A percentile compares a stretch with the other conserved stretches of the same genome.
phyloP scores from a whole-genome alignment of 345 rosid genomes.

The Xanthoceras sorbifolium region DNA sequence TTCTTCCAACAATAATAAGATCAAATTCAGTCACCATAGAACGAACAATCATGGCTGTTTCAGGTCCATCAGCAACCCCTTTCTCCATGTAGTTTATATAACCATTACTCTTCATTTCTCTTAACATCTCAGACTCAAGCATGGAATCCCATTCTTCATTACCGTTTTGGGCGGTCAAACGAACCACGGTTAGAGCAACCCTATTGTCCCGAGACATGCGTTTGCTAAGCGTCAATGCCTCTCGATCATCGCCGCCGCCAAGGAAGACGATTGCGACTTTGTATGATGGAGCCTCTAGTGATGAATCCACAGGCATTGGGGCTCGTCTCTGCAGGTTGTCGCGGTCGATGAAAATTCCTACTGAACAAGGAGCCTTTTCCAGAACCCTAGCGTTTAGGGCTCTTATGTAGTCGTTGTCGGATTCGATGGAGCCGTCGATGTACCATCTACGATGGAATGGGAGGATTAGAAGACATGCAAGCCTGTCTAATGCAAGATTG shows the following conservation, averaged over 20 bases:
- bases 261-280: slow-evolving; percentile 43
- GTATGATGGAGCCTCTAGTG: neutral
- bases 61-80: slow-evolving; percentile 41
- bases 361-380: slow-evolving; percentile 58
- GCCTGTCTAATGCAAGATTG: slow-evolving; percentile 50
- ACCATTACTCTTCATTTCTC: slow-evolving; percentile 26
- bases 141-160: slow-evolving; percentile 34
- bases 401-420: slow-evolving; percentile 34
- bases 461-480: slow-evolving; percentile 46
- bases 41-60: slow-evolving; percentile 34
- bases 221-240: slow-evolving; percentile 49
- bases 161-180: slow-evolving; percentile 20
- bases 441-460: slow-evolving; percentile 64
- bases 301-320: slow-evolving; percentile 12
- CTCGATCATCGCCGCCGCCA: slow-evolving; percentile 69
- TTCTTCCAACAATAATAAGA: slow-evolving; percentile 58
- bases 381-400: slow-evolving; percentile 48
- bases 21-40: slow-evolving; percentile 35
- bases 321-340: slow-evolving; percentile 17
- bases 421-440: slow-evolving; percentile 28
- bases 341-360: slow-evolving; percentile 47
- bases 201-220: slow-evolving; percentile 41
- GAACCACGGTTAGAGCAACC: slow-evolving; percentile 34
- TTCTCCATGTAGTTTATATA: slow-evolving; percentile 28
- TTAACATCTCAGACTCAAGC: slow-evolving; percentile 36